Evolutionary conservation across 129 eudicot species (phyloP), one percentile per base, ranked within the genome.

Genomic region (Flaveria brownii): DNA sequence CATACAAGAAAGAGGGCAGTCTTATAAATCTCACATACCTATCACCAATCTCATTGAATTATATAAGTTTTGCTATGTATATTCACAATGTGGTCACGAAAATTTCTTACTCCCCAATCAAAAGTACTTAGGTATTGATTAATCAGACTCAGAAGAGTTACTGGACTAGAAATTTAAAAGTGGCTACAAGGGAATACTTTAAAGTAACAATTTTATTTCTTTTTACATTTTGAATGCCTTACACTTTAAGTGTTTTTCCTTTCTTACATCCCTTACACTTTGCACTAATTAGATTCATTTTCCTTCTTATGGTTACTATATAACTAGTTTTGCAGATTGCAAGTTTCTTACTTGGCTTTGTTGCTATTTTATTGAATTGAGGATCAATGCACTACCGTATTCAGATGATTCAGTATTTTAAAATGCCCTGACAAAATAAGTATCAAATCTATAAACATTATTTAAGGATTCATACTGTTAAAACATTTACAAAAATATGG

Each of bases 341-440:
- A 33, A 65, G 42, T 62, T 50, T 70, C 43, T 70, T 70, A 16
- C 45, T 49, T 26, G 7, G 20, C 49, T 71, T 56, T 33, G 17
- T 28, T 30, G 20, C 50, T 33, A 30, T 28, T 72, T 36, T 13
- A 56, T 55, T 49, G 17, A 16, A 68, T 20, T 51, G 60, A 12
- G 14, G 25, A 70, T 15, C 41, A 13, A 49, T 25, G 49, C 36
- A 54, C 47, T 17, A 18, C 54, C 50, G 17, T 42, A 18, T 41
- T 68, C n/a, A 68, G 42, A 68, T 9, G 28, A 17, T n/a, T 41
- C 71, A 15, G 15, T 16, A 66, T 64, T 64, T 5, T 22, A 23
- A 61, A 61, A 61, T 61, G 17, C 25, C 28, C 26, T 26, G 1
- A 16, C 23, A 15, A 43, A 43, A 60, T 2, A 39, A 36, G 7